A percentile compares a stretch with the other conserved stretches of the same genome.
Evolutionary conservation across 768 basidiomycete genomes (phyloP).

Genomic region (Lyophyllum semitale): DNA sequence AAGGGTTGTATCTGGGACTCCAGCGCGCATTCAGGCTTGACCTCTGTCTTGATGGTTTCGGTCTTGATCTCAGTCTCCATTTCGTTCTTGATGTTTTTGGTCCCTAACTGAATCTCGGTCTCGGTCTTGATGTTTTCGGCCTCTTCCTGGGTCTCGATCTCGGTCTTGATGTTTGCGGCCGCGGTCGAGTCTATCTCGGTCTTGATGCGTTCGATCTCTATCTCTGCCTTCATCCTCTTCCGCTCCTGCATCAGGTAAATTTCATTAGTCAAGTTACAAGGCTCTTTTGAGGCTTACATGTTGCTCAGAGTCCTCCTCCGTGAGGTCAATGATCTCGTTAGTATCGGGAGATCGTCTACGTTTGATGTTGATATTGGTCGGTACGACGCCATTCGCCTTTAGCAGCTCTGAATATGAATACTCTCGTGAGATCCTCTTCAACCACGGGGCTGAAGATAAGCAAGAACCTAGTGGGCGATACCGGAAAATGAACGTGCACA

Average conservation of each 20-base stretch:
- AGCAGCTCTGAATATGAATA: constrained; percentile 1
- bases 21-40: no score
- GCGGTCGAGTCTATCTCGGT: background rate
- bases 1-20: background rate
- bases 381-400: constrained; percentile 2
- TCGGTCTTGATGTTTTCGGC: background rate
- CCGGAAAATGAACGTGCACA: constrained; percentile 8
- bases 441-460: no score
- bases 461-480: constrained; percentile 9
- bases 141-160: background rate
- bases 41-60: background rate
- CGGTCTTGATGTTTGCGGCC: background rate
- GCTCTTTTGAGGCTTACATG: background rate
- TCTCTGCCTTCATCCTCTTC: constrained; percentile 1
- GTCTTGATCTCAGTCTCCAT: background rate
- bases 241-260: background rate
- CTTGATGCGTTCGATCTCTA: background rate
- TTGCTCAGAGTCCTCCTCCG: background rate
- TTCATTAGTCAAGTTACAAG: background rate
- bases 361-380: background rate
- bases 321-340: constrained; percentile 1
- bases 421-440: no score
- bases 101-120: no score
- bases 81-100: background rate
- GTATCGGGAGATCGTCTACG: no score